Evolutionary conservation across 208 protist genomes (phyloP), one percentile per base, ranked within the genome.

Genomic region (Borovskyia barvae): DNA sequence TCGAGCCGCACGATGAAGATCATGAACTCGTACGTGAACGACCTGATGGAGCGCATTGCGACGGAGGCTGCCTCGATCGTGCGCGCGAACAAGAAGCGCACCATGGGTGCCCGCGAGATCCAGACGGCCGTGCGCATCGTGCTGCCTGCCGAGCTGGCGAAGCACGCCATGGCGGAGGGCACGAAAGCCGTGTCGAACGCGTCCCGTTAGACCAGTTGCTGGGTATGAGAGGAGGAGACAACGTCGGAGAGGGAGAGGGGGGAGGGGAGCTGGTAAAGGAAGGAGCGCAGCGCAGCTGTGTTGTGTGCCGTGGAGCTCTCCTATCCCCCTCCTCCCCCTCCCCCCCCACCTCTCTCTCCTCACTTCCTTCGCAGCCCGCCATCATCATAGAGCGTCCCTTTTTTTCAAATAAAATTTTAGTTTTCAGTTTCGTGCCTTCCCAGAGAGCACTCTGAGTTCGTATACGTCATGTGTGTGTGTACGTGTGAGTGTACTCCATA

Each of bases 131-230:
- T 98, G 52, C 92, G 97, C 57, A 81, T 99, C 30, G 82, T 99
- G 65, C 92, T 99, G 30, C 94, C 97, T 40, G 96, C 97, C 52
- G 97, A 99, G 86, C 86, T 99, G 7, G 95, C 97, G 64, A 99
- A 99, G 87, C 98, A 99, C 79, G 98, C 98, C 53, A 98, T 99
- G 67, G 97, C 95, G 40, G 97, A 99, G 87, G 97, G 97, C 71
- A 98, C 96, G 55, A 99, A 99, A 83, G 97, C 97, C 33, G 96
- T 99, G 37, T 96, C 91, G 73, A 97, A 95, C 67, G 55, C 71
- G 29, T 66, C 61, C 25, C 76, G 67, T 40, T 82, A 64, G 59
- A 32, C 12, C 25, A 12, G 1, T 40, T 19, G 12, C 20, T 9
- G 4, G 30, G 29, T 36, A n/a, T 39, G 48, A 19, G 4, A 5